Evolutionary conservation across 352 stramenopile genomes (phyloP).

Genomic region (Phytophthora citricola): DNA sequence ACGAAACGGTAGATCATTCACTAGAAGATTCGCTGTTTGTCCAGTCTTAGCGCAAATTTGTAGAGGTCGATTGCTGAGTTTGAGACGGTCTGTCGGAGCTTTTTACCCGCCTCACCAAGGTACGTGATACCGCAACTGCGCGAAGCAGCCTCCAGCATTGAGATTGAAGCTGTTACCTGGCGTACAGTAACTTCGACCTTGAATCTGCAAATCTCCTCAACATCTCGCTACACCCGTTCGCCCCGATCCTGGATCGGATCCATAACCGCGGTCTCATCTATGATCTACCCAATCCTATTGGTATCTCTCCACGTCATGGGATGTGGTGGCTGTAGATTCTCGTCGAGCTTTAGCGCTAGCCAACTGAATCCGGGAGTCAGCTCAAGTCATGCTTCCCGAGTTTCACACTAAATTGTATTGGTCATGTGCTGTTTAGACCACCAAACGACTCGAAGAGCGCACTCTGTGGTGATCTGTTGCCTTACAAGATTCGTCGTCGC

Average conservation of each 20-base stretch:
- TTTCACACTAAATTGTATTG: constrained; percentile 8
- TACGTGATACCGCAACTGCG: constrained; percentile 1
- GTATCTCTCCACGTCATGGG: constrained; percentile 13
- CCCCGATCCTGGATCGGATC: neutral
- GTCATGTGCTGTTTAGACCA: constrained; percentile 9
- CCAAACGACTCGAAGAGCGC: constrained; percentile 10
- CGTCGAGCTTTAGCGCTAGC: constrained; percentile 17
- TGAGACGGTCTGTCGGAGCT: constrained; percentile 17
- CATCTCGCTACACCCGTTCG: neutral
- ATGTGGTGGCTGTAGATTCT: constrained; percentile 25
- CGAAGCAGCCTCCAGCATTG: neutral
- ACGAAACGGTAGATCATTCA: neutral
- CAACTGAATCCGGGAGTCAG: constrained; percentile 24
- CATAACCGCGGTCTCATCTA: constrained; percentile 17
- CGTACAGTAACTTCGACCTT: constrained; percentile 10
- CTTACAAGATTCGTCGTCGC: constrained; percentile 28
- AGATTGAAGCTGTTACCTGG: neutral
- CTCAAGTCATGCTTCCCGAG: constrained; percentile 2
- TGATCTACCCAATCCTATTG: constrained; percentile 17
- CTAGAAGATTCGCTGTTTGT: constrained; percentile 15
- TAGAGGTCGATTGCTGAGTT: constrained; percentile 20
- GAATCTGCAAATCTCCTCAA: constrained; percentile 28
- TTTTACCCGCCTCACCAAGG: constrained; percentile 13
- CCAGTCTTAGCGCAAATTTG: constrained; percentile 7
- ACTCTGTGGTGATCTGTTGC: constrained; percentile 20